Evolutionary conservation across 768 basidiomycete genomes (phyloP), one percentile per base, ranked within the genome.

Genomic region (Agaricus subrufescens): DNA sequence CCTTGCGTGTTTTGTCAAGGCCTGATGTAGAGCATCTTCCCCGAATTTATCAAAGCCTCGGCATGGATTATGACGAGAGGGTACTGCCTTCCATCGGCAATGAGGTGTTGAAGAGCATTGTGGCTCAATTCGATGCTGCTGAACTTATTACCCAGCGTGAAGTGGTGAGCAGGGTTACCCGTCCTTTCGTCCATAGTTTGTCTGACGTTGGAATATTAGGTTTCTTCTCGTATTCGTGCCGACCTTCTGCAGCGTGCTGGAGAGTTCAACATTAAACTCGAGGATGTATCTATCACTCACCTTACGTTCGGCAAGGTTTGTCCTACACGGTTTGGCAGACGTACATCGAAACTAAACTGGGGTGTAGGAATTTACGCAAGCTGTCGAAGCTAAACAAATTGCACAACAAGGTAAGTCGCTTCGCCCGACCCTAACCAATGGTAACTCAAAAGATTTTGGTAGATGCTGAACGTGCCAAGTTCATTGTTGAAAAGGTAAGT

Each of bases 341-440:
- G 25, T 25, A 34, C 26, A 29, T 27, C 45, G 51, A 52, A 61
- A 7, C 52, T 42, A 38, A 40, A 46, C 38, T 56, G n/a, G 8
- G 19, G 30, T 42, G 2, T 60, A 92, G 91, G 91, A 93, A 83
- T 93, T 94, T 68, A 92, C 92, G 5, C 86, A 89, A 86, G 97
- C 97, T n/a, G 97, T 99, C 8, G 97, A 99, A 74, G 96, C 96
- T 40, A 99, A 99, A 72, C 97, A 98, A 72, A 98, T 99, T 69
- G 97, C 97, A 9, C 97, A 99, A 70, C 97, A 99, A 82, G 91
- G 91, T 92, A 63, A 47, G 75, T 60, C 29, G 48, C 48, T 23
- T 30, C 14, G 50, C 34, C 46, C 30, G 27, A 19, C 34, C 14
- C 26, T 44, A 23, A 29, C 58, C 25, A n/a, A 34, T 11, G 11